Base-by-base conservation (phyloP, 805 yeast species). In the Lipomyces sp. region DNA sequence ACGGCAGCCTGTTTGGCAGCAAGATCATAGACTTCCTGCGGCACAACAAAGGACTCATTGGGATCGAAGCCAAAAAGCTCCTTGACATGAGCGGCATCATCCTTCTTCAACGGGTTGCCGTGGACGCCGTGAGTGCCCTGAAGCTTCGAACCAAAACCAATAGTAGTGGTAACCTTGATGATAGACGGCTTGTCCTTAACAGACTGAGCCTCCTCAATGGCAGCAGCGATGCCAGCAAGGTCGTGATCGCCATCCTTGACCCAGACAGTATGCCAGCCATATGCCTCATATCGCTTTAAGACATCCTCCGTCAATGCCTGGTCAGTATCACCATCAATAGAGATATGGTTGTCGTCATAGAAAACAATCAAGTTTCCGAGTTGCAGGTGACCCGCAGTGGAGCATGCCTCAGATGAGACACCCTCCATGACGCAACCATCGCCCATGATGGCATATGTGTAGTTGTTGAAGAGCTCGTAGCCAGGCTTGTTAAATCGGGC, bases 341-440 rank as follows among this genome's bases (percentile, higher is more conserved):
- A 89, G 84, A 94, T 93, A 78, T 88, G 88, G 88, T 94, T 94
- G 84, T 92, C 97, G 79, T 94, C 99, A 87, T 93, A 94, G 82
- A 94, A 87, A 69, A 94, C 92, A 80, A 94, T 92, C 83, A 94
- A 86, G 84, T 93, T 93, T 79, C 90, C 90, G 79, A 94, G 87
- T 84, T 92, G 85, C 80, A 94, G 84, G 82, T 94, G 99, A 76
- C 99, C 99, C 71, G 99, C 99, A 69, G 93, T 82, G 48, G 99
- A 94, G 74, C 86, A 85, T 65, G 97, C 95, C 85, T 94, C 99
- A 67, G 95, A 86, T 69, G 97, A 85, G 71, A 94, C 92, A 86
- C 99, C 99, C 84, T 94, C 99, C 92, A 89, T 89, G 84, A 94
- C 85, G 84, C 99, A 94, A 75, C 98, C 99, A 75, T 94, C 99